Percentiles rank a stretch among this genome's conserved stretches.
These are phyloP conservation scores for Colletotrichum agaves DNA, from an alignment of 2,329 filamentous ascomycete genomes.

Conservation along the genomic window DNA sequence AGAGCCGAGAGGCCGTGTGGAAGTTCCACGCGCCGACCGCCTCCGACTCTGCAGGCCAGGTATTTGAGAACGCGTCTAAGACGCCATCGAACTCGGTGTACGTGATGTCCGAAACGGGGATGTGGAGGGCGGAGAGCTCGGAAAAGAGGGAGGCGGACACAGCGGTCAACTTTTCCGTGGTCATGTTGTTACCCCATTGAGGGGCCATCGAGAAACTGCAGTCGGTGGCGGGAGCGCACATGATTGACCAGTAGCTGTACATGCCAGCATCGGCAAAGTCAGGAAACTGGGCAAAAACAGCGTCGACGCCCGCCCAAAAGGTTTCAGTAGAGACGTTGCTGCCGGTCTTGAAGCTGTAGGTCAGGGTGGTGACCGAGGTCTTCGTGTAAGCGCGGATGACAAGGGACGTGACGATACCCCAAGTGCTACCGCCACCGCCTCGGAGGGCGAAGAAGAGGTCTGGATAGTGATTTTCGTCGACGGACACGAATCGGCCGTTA, in stretches of 20 bases:
- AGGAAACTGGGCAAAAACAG: constrained; percentile 47
- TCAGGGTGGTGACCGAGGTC: constrained; percentile 45
- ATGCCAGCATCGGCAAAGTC: constrained; percentile 49
- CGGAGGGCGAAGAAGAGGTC: constrained; percentile 62
- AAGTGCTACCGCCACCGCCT: constrained; percentile 59
- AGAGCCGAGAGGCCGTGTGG: constrained; percentile 37
- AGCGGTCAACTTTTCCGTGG: constrained; percentile 46
- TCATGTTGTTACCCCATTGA: constrained; percentile 36
- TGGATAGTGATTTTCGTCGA: constrained; percentile 49
- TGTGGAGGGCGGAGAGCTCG: constrained; percentile 39
- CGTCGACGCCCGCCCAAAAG: constrained; percentile 46
- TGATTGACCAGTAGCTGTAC: constrained; percentile 47
- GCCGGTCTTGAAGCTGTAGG: constrained; percentile 43
- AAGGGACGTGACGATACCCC: constrained; percentile 54
- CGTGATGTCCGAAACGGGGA: constrained; percentile 43
- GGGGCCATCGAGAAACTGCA: constrained; percentile 41
- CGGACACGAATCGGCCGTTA: constrained; percentile 45
- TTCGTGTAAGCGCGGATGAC: constrained; percentile 55
- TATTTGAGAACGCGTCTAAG: constrained; percentile 40
- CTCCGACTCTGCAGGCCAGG: constrained; percentile 41
- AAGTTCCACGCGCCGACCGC: constrained; percentile 18
- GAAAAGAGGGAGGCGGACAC: constrained; percentile 48
- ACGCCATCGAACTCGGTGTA: constrained; percentile 45
- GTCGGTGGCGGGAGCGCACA: constrained; percentile 42
- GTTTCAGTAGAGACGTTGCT: constrained; percentile 43